Base-by-base conservation (phyloP, 345 rosid species). In the Populus nigra region DNA sequence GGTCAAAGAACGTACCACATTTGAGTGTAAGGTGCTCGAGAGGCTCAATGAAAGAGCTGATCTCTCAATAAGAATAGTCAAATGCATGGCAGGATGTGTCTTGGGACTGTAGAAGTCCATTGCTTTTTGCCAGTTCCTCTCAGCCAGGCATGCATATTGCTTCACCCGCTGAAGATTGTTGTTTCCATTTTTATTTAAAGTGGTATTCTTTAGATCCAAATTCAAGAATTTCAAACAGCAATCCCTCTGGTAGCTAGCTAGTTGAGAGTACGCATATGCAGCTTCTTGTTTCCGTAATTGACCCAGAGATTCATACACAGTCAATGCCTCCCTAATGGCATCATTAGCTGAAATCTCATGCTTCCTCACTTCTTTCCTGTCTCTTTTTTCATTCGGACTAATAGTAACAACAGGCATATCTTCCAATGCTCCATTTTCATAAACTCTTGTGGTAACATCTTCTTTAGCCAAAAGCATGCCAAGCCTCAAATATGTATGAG, bases 381-480 rank as follows among this genome's bases (percentile, higher is more conserved):
- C 71, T 76, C 78, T 88, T 72, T 55, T 78, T 29, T 82, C 82
- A 82, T 45, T 29, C 43, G 83, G 77, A 67, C 73, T 41, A 57
- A 35, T 35, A 31, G 17, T 49, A 67, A 78, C 74, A 29, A 66
- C 71, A 72, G 78, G 75, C 39, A 57, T 65, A 70, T 79, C 89
- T 76, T 86, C 90, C 65, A 71, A 68, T 59, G 84, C 83, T 29
- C 75, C 85, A 59, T 71, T 81, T 84, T 89, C 93, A 74, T 84
- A 88, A 65, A 86, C 89, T 81, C 88, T 89, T 78, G 88, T 84
- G 50, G 89, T 80, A 49, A 77, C 75, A 85, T 90, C 90, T 79
- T 93, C 97, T 65, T 84, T 85, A 8, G 94, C 98, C 84, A 93
- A 80, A 80, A 91, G 88, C 97, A 95, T 93, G 74, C 99, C 99